Conservation (phyloP, 2,329 filamentous ascomycete species). For the Mollisiaceae sp. region DNA sequence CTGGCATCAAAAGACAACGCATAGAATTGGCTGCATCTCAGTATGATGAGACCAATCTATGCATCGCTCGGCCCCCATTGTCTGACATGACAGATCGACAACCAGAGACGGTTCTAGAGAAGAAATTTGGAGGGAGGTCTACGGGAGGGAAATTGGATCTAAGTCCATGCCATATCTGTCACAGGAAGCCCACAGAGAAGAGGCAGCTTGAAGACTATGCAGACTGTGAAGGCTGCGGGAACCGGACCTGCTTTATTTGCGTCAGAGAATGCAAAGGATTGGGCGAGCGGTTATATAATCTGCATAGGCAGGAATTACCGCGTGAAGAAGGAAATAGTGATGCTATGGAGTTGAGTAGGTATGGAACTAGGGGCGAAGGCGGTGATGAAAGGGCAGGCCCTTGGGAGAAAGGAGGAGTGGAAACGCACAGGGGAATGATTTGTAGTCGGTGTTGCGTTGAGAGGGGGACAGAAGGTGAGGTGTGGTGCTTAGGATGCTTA, state of each 20-base stretch:
- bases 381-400: too few relatives aligned
- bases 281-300: background rate
- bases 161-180: conserved; percentile 70
- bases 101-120: background rate
- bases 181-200: conserved; percentile 67
- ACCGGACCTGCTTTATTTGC: conserved; percentile 72
- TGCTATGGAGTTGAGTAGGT: background rate
- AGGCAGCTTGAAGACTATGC: conserved; percentile 70
- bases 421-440: conserved; percentile 49
- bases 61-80: background rate
- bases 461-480: conserved; percentile 65
- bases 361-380: conserved; percentile 1
- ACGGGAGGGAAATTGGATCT: conserved; percentile 41
- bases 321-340: background rate
- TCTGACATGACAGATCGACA: background rate
- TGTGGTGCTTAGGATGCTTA: conserved; percentile 69
- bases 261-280: conserved; percentile 60
- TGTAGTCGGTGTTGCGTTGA: conserved; percentile 75
- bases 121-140: background rate
- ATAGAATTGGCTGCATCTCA: conserved; percentile 4
- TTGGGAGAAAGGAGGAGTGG: conserved; percentile 8
- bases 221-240: conserved; percentile 65
- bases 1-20: conserved; percentile 24
- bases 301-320: background rate
- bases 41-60: background rate